Base-by-base conservation (phyloP, 2,329 filamentous ascomycete species). In the Sclerotinia spermophila region DNA sequence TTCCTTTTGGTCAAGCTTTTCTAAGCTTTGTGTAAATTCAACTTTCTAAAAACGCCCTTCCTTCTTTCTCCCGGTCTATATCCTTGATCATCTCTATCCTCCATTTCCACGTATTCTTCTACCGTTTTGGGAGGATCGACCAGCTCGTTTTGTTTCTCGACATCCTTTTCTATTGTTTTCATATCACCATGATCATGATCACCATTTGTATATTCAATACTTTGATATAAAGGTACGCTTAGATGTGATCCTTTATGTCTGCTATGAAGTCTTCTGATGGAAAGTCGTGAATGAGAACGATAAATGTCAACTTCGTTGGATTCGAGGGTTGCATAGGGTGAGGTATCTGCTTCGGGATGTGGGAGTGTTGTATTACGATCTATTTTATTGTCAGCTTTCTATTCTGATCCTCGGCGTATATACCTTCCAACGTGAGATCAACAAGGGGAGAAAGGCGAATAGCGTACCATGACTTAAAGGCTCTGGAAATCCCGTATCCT, bases 331-430 rank as follows among this genome's bases (percentile, higher is more conserved):
- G 87, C 88, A 72, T 86, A 83, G 64, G 84, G 84, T 21, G 84
- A 85, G 10, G 86, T 82, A 74, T 89, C 84, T 71, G 88, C 88
- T 27, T 89, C 87, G 33, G 88, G 88, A 72, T 90, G 87, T 30
- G 86, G 86, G 24, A 87, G 81, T 3, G 87, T 88, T 21, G 88
- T 90, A 75, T 89, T 90, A 72, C 84, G 82, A 60, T 82, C 81
- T 76, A 75, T 62, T 27, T 4, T 27, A 59, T 15, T 13, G 60
- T 73, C 51, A 69, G 67, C 64, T 67, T 42, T 6, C 13, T 17
- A 42, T 7, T 19, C 19, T 40, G 40, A 61, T 45, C 13, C 27
- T 44, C 35, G 13, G 17, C 45, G 38, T n/a, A 19, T 3, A 33
- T 21, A 24, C 19, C 15, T 21, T 27, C 4, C 33, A 7, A 7